These are phyloP conservation scores for Debaryomyces robertsiae DNA, from an alignment of 1,139 yeast species.

Conservation along the genomic window DNA sequence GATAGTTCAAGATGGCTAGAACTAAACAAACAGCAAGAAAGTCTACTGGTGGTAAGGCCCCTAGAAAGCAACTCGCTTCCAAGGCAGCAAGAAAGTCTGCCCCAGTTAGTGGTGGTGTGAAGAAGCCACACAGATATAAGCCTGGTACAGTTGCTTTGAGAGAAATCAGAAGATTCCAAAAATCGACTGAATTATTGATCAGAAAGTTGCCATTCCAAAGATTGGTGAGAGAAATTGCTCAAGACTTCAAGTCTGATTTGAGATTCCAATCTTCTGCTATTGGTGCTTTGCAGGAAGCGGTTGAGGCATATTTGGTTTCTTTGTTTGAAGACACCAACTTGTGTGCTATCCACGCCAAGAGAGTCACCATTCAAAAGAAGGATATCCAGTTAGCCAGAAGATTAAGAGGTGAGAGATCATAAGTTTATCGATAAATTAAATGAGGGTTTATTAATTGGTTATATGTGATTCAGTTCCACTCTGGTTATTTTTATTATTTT, in stretches of 20 bases:
- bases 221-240: constrained; percentile 53
- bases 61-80: constrained; percentile 57
- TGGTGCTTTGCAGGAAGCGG: constrained; percentile 57
- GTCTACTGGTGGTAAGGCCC: constrained; percentile 57
- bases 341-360: constrained; percentile 57
- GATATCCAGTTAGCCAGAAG: constrained; percentile 57
- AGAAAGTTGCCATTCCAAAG: constrained; percentile 55
- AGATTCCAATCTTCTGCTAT: constrained; percentile 55
- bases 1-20: constrained; percentile 44
- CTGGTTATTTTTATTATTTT: neutral
- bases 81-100: constrained; percentile 58
- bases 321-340: constrained; percentile 55
- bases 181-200: constrained; percentile 53
- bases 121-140: constrained; percentile 58
- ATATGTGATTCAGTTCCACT: neutral
- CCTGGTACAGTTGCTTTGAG: constrained; percentile 59
- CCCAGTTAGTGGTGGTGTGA: constrained; percentile 55
- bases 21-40: constrained; percentile 58
- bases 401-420: constrained; percentile 56
- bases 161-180: constrained; percentile 58
- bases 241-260: constrained; percentile 54
- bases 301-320: constrained; percentile 54
- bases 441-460: too few species aligned
- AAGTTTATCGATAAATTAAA: constrained; percentile 12
- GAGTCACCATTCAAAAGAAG: constrained; percentile 57